These are phyloP conservation scores for Quercus suber DNA, from an alignment of 306 rosid genomes.

Conservation along the genomic window DNA sequence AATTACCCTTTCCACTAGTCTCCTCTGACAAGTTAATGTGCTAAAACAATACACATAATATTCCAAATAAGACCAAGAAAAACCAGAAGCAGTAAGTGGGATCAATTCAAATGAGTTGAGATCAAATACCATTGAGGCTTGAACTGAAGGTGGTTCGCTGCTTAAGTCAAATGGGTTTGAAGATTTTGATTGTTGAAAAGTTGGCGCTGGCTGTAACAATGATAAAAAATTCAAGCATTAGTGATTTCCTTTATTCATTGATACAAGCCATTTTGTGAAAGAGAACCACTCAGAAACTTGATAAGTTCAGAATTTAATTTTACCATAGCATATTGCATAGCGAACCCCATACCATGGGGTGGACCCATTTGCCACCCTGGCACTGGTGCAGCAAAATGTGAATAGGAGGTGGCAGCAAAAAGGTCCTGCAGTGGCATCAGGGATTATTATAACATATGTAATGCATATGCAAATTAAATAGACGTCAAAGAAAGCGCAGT, in stretches of 20 bases:
- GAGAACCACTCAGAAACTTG: slow-evolving; percentile 15
- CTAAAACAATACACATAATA: neutral
- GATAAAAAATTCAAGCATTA: slow-evolving; percentile 25
- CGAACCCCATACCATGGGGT: slow-evolving; percentile 61
- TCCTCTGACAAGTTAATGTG: neutral
- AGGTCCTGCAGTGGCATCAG: slow-evolving; percentile 62
- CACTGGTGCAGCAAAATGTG: slow-evolving; percentile 56
- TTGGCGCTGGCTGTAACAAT: slow-evolving; percentile 57
- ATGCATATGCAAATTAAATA: slow-evolving; percentile 6
- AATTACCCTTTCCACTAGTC: neutral
- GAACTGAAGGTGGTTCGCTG: slow-evolving; percentile 50
- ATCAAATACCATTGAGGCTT: slow-evolving; percentile 55
- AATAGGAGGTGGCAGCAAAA: slow-evolving; percentile 51
- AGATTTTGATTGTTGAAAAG: slow-evolving; percentile 59
- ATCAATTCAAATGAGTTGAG: slow-evolving; percentile 13
- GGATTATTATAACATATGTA: slow-evolving; percentile 25
- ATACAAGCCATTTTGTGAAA: slow-evolving; percentile 24
- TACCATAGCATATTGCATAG: slow-evolving; percentile 69
- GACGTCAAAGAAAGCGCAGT: slow-evolving; percentile 11
- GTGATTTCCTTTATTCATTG: slow-evolving; percentile 10
- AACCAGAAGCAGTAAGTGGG: slow-evolving; percentile 14
- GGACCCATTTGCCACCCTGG: slow-evolving; percentile 79
- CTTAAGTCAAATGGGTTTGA: slow-evolving; percentile 76
- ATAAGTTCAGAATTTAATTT: slow-evolving; percentile 26
- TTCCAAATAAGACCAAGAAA: neutral